Evolutionary conservation across 129 eudicot species (phyloP).

Genomic region (Deinandra increscens): DNA sequence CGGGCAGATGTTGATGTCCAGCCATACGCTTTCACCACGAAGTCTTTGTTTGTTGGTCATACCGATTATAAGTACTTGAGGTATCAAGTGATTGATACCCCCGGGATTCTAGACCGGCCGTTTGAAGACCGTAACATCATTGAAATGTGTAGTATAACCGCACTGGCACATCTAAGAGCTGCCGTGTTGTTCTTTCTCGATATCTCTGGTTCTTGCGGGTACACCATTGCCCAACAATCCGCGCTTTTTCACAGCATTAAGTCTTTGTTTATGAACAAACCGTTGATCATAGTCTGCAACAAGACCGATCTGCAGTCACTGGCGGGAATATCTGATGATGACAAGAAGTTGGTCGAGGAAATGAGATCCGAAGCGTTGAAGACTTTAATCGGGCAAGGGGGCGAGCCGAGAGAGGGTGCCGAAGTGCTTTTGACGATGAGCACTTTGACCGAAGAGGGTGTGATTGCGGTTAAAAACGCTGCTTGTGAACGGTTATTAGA

Average conservation of each 20-base stretch:
- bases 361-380: conserved; percentile 89
- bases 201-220: conserved; percentile 93
- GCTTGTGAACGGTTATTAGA: conserved; percentile 86
- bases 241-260: conserved; percentile 92
- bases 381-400: conserved; percentile 81
- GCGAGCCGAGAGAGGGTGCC: conserved; percentile 60
- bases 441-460: conserved; percentile 87
- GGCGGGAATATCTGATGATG: conserved; percentile 76
- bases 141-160: conserved; percentile 97
- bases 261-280: conserved; percentile 89
- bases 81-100: conserved; percentile 95
- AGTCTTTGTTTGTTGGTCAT: conserved; percentile 92
- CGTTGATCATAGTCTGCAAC: conserved; percentile 80
- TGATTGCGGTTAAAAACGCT: conserved; percentile 82
- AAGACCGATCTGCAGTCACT: conserved; percentile 86
- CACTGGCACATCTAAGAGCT: conserved; percentile 89
- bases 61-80: conserved; percentile 83
- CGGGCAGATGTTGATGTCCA: conserved; percentile 97
- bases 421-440: conserved; percentile 87
- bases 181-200: conserved; percentile 87
- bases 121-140: conserved; percentile 93
- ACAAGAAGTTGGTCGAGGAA: conserved; percentile 78
- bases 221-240: conserved; percentile 81
- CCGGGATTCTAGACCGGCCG: conserved; percentile 86
- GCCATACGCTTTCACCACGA: conserved; percentile 94